phyloP scores from a whole-genome alignment of 2,329 filamentous ascomycete species.

The Neoascochyta sp. region DNA sequence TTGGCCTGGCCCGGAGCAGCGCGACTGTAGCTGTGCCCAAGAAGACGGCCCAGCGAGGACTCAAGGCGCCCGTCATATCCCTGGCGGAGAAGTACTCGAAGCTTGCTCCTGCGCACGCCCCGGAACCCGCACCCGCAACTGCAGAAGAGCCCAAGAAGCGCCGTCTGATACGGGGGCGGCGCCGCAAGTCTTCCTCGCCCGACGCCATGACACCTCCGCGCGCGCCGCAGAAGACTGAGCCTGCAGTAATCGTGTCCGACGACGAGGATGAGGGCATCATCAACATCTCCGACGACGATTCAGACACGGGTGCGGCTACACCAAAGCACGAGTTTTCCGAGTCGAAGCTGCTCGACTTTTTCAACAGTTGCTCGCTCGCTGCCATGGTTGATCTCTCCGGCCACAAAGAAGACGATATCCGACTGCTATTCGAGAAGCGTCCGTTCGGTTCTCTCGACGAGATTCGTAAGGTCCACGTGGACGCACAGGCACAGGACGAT shows the following conservation, averaged over 20 bases:
- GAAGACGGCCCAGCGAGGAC: slow-evolving; percentile 51
- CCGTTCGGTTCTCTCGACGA: slow-evolving; percentile 68
- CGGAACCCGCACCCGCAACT: slow-evolving; percentile 10
- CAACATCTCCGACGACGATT: slow-evolving; percentile 42
- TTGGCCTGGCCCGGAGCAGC: slow-evolving; percentile 18
- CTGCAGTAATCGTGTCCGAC: slow-evolving; percentile 17
- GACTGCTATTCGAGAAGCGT: slow-evolving; percentile 66
- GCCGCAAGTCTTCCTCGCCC: slow-evolving; percentile 24
- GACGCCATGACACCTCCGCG: slow-evolving; percentile 12
- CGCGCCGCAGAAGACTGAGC: slow-evolving; percentile 16
- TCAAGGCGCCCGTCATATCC: slow-evolving; percentile 52
- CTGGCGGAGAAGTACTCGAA: slow-evolving; percentile 56
- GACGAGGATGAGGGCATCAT: slow-evolving; percentile 35
- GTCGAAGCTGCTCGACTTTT: slow-evolving; percentile 66
- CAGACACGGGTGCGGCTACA: slow-evolving; percentile 39
- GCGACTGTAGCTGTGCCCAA: slow-evolving; percentile 34
- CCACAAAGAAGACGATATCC: slow-evolving; percentile 65
- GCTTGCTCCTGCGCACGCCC: slow-evolving; percentile 14
- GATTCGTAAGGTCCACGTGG: slow-evolving; percentile 60
- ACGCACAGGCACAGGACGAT: slow-evolving; percentile 19
- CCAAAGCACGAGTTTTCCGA: slow-evolving; percentile 40
- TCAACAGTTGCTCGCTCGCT: slow-evolving; percentile 73
- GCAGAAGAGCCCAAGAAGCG: slow-evolving; percentile 29
- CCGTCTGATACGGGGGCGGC: slow-evolving; percentile 51
- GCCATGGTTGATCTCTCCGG: slow-evolving; percentile 81